Evolutionary conservation across 768 basidiomycete species (phyloP).

Genomic region (Macrolepiota albuminosa): DNA sequence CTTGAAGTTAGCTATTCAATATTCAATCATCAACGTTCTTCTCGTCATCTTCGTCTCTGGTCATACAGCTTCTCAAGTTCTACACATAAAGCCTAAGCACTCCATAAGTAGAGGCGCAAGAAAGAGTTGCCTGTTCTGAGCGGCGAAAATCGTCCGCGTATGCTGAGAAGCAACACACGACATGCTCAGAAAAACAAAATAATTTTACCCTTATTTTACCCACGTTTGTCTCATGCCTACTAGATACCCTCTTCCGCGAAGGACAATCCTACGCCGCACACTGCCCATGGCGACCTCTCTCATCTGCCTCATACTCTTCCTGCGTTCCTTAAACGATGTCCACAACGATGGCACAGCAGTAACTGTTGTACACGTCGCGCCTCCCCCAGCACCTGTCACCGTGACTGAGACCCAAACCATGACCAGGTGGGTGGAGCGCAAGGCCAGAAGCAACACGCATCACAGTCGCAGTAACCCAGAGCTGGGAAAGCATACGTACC

Average conservation of each 20-base stretch:
- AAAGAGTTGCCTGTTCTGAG: background rate
- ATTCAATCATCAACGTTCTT: too few relatives aligned
- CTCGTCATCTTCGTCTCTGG: too few relatives aligned
- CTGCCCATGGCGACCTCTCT: background rate
- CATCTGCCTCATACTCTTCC: background rate
- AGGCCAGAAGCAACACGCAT: too few relatives aligned
- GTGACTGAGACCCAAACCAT: background rate
- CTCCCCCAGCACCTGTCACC: background rate
- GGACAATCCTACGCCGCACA: background rate
- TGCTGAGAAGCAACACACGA: too few relatives aligned
- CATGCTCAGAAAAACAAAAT: too few relatives aligned
- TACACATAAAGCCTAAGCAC: background rate
- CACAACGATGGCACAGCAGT: background rate
- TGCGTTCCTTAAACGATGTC: background rate
- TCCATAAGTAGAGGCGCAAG: too few relatives aligned
- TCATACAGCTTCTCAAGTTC: background rate
- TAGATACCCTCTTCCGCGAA: background rate
- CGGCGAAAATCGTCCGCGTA: background rate
- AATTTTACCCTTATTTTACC: too few relatives aligned
- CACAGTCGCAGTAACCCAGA: background rate
- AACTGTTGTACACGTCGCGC: background rate
- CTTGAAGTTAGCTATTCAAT: too few relatives aligned
- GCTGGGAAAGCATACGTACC: constrained; percentile 28
- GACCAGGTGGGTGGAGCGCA: background rate
- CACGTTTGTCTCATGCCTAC: too few relatives aligned